These are phyloP conservation scores for Pichia sp. DNA, from an alignment of 1,139 yeast species.

Conservation along the genomic window DNA sequence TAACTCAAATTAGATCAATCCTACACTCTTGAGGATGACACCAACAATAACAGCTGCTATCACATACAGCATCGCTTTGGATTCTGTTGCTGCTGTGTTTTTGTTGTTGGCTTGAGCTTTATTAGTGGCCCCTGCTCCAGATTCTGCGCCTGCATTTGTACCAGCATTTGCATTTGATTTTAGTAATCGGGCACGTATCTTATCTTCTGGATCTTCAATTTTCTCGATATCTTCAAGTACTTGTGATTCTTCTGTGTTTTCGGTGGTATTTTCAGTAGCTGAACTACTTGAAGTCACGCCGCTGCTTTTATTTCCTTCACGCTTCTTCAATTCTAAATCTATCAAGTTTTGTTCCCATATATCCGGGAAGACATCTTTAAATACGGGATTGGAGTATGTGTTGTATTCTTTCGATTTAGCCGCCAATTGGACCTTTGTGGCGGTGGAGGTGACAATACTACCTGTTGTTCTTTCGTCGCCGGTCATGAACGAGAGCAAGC, in stretches of 20 bases:
- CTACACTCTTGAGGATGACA: conserved; percentile 2
- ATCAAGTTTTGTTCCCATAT: conserved; percentile 47
- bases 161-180: not conserved
- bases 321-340: conserved; percentile 20
- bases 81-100: not conserved
- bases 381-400: conserved; percentile 48
- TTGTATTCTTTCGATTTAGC: conserved; percentile 65
- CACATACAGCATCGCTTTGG: not conserved
- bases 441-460: conserved; percentile 52
- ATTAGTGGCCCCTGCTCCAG: not conserved
- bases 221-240: conserved; percentile 33
- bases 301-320: conserved; percentile 4
- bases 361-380: conserved; percentile 68
- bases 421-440: conserved; percentile 45
- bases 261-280: not conserved
- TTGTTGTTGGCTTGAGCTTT: not conserved
- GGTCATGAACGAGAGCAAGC: conserved; percentile 84
- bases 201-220: conserved; percentile 47
- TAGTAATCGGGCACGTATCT: conserved; percentile 37
- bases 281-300: not conserved
- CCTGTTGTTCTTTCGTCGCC: conserved; percentile 59
- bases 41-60: conserved; percentile 5
- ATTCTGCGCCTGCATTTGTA: not conserved
- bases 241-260: conserved; percentile 25
- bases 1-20: not conserved